Conservation (phyloP, 208 protist species). For the Borovskyia barvae region DNA sequence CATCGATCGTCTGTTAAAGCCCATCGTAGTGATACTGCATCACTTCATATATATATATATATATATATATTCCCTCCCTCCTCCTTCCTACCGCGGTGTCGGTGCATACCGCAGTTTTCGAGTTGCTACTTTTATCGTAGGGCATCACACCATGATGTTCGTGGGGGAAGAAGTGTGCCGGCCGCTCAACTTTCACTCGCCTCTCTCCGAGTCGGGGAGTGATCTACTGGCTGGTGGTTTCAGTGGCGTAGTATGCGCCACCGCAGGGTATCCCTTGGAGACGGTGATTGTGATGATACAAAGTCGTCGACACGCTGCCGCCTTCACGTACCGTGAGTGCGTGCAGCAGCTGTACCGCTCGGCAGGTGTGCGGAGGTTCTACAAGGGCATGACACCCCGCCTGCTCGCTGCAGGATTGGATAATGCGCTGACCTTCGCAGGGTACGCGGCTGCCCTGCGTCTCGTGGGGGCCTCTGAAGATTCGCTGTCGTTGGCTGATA, state of each 20-base stretch:
- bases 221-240: constrained; percentile 58
- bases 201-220: not conserved
- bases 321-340: constrained; percentile 49
- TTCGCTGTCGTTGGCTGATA: constrained; percentile 18
- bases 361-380: constrained; percentile 59
- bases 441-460: constrained; percentile 56
- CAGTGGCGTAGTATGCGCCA: constrained; percentile 45
- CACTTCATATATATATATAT: too few species aligned
- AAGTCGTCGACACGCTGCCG: constrained; percentile 25
- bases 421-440: constrained; percentile 56
- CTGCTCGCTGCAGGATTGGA: constrained; percentile 59
- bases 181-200: not conserved
- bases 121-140: too few species aligned
- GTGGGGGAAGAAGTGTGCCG: not conserved
- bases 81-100: too few species aligned
- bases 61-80: too few species aligned
- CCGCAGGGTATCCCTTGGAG: constrained; percentile 79
- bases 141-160: too few species aligned
- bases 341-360: constrained; percentile 27
- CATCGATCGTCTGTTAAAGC: too few species aligned
- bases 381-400: constrained; percentile 57
- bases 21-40: too few species aligned
- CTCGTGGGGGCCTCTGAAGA: constrained; percentile 35
- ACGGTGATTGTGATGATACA: constrained; percentile 83
- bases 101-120: too few species aligned